Conservation (phyloP, 768 basidiomycete species). For the Amanita phalloides region DNA sequence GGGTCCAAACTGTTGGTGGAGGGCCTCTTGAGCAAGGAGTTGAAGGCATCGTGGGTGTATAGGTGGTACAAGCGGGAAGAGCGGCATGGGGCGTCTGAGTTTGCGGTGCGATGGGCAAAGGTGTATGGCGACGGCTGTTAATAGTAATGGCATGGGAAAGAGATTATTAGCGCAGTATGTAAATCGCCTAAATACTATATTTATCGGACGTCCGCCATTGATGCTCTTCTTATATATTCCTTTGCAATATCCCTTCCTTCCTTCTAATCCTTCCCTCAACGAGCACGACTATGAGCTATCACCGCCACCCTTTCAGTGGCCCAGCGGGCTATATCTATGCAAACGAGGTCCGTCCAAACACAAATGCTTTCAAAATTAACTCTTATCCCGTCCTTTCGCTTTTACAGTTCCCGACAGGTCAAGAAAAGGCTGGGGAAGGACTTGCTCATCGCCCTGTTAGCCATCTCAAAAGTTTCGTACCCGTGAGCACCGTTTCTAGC, state of each 20-base stretch:
- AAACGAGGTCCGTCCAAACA: neutral
- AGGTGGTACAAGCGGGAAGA: neutral
- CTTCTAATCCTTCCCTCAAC: neutral
- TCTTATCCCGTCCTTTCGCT: neutral
- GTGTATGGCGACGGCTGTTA: neutral
- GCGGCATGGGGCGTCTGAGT: neutral
- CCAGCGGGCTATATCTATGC: slow-evolving; percentile 6
- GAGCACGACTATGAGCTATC: neutral
- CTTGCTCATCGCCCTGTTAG: neutral
- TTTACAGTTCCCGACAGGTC: neutral
- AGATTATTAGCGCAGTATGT: neutral
- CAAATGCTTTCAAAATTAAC: neutral
- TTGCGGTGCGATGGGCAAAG: slow-evolving; percentile 5
- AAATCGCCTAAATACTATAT: neutral
- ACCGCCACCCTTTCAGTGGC: slow-evolving; percentile 5
- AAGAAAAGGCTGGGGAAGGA: too few species aligned
- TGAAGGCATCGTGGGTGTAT: neutral
- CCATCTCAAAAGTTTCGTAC: slow-evolving; percentile 3
- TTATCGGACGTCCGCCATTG: neutral
- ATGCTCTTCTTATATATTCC: neutral
- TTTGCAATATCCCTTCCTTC: neutral
- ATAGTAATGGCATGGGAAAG: neutral
- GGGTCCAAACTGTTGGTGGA: neutral
- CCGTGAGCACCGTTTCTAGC: neutral
- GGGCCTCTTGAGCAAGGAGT: neutral